Evolutionary conservation across 202 grass and related monocot genomes (phyloP).

Genomic region (Panicum hallii): DNA sequence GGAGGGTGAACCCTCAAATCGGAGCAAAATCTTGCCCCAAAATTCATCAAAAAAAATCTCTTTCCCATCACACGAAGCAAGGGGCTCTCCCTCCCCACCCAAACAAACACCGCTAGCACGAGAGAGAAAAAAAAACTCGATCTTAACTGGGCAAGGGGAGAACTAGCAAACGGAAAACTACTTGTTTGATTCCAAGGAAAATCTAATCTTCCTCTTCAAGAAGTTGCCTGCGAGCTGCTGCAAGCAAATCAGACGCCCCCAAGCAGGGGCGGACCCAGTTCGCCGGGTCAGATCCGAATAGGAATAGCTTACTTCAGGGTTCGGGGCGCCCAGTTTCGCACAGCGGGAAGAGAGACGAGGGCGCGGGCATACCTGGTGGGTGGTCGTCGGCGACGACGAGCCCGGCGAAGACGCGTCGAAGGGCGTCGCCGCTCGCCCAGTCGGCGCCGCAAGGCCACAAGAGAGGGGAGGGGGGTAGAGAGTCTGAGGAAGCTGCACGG

Average conservation of each 20-base stretch:
- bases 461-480: neutral
- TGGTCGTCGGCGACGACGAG: neutral
- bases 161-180: neutral
- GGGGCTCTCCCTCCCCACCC: neutral
- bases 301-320: neutral
- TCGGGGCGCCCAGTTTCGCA: neutral
- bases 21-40: neutral
- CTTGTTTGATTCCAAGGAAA: neutral
- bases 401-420: neutral
- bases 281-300: neutral
- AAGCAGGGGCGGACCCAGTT: neutral
- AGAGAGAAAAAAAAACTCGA: neutral
- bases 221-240: neutral
- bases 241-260: neutral
- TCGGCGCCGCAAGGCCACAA: neutral
- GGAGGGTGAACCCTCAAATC: neutral
- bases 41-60: neutral
- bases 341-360: neutral
- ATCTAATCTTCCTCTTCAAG: neutral
- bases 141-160: neutral
- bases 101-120: slow-evolving; percentile 1
- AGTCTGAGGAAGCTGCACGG: neutral
- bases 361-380: neutral
- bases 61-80: neutral
- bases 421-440: neutral